These are phyloP conservation scores for Colletotrichum destructivum DNA, from an alignment of 2,329 filamentous ascomycete genomes.

Conservation along the genomic window DNA sequence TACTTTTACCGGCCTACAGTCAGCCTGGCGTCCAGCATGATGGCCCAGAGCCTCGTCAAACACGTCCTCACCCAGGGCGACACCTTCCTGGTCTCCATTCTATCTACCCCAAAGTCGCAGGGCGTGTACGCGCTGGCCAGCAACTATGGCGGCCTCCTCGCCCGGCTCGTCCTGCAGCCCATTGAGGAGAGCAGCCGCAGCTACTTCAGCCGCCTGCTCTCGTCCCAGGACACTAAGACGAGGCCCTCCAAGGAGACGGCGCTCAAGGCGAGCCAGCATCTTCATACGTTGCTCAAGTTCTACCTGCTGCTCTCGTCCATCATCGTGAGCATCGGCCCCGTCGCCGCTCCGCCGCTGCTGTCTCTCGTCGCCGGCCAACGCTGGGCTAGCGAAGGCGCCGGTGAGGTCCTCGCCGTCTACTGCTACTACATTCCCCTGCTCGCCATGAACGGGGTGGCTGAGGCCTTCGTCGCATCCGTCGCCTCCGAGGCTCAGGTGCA, in stretches of 20 bases:
- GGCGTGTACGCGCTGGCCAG: conserved; percentile 93
- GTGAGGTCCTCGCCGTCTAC: conserved; percentile 82
- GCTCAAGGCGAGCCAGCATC: conserved; percentile 63
- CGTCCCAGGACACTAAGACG: conserved; percentile 47
- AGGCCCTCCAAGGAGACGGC: conserved; percentile 49
- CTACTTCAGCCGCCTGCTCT: conserved; percentile 87
- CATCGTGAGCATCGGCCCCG: conserved; percentile 80
- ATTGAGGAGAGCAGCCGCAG: conserved; percentile 94
- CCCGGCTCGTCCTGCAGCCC: conserved; percentile 92
- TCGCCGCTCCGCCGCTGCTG: conserved; percentile 81
- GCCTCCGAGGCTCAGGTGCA: conserved; percentile 83
- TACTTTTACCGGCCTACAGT: conserved; percentile 81
- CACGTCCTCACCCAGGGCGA: conserved; percentile 96
- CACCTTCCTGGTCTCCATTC: conserved; percentile 84
- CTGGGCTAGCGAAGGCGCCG: conserved; percentile 83
- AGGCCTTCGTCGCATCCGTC: conserved; percentile 93
- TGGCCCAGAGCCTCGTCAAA: conserved; percentile 90
- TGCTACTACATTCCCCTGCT: conserved; percentile 95
- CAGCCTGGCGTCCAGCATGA: conserved; percentile 83
- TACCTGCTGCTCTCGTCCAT: conserved; percentile 83
- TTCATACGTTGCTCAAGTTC: conserved; percentile 76
- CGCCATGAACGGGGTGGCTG: conserved; percentile 90
- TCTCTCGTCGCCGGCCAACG: conserved; percentile 81
- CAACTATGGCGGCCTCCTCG: conserved; percentile 93
- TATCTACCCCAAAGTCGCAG: conserved; percentile 85